Base-by-base conservation (phyloP, 2,329 filamentous ascomycete genomes). In the Arthrobotrys musiformis region DNA sequence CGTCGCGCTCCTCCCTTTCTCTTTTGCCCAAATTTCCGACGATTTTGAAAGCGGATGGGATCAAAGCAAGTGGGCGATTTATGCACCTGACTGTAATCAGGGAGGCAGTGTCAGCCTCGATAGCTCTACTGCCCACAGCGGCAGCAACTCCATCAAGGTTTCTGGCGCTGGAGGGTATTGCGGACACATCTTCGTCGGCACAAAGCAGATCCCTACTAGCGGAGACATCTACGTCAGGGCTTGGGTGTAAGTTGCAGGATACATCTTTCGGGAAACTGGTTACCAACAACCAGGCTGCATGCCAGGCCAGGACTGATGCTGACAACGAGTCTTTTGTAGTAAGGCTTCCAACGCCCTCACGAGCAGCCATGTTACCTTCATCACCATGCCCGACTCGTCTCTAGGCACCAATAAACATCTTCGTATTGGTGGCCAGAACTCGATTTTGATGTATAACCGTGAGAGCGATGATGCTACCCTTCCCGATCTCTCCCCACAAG, bases 361-460 rank as follows among this genome's bases (percentile, higher is more conserved):
- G 5, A 85, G 86, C 82, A 85, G 86, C 19, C 88, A 90, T 83
- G 87, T 90, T 78, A 86, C 87, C 54, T 90, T 90, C 84, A 89
- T 90, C 83, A 89, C 88, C 19, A 89, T 90, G 87, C 86, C 88
- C 1, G 88, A 90, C 83, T 84, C 87, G 0, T 84, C 86, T 1
- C 87, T 88, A 75, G 87, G 86, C 74, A 81, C 82, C 50, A 86
- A 86, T 66, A 89, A 90, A 83, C 88, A 90, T 80, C 86, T 90
- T 33, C 87, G 88, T 69, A 89, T 90, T 74, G 88, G 88, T 48
- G 88, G 88, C 4, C 88, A 89, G 82, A 86, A 83, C 83, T 85
- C 86, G 79, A 89, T 90, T 81, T 82, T 90, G 35, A 89, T 90
- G 88, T 90, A 87, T 85, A 90, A 90, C 85, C 88, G 88, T 81